phyloP scores from a whole-genome alignment of 106 monocot species.

The Allium fistulosum region DNA sequence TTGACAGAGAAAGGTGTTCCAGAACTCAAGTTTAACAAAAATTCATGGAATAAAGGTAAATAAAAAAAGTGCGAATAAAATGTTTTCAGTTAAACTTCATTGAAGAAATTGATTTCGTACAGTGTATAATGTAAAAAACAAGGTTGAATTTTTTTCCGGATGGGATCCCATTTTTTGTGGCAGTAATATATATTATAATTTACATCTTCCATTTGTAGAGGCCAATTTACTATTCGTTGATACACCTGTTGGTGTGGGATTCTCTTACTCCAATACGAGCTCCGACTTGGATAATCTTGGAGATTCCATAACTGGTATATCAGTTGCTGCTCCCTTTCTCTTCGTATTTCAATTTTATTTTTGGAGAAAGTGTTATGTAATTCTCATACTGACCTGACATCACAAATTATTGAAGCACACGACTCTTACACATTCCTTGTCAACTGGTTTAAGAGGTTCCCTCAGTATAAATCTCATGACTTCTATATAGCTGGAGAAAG shows the following conservation, averaged over 20 bases:
- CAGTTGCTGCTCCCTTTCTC: neutral
- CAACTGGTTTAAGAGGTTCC: slow-evolving; percentile 76
- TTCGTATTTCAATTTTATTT: neutral
- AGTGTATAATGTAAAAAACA: too few relatives aligned
- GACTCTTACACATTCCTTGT: slow-evolving; percentile 55
- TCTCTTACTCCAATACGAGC: slow-evolving; percentile 72
- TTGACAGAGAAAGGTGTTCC: slow-evolving; percentile 26
- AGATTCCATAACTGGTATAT: slow-evolving; percentile 30
- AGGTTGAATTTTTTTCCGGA: too few relatives aligned
- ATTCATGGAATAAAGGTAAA: slow-evolving; percentile 41
- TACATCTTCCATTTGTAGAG: slow-evolving; percentile 19
- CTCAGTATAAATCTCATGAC: slow-evolving; percentile 50
- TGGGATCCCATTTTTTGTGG: neutral
- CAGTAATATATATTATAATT: too few relatives aligned
- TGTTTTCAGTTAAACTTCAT: too few relatives aligned
- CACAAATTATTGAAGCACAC: slow-evolving; percentile 21
- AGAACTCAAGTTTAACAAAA: slow-evolving; percentile 25
- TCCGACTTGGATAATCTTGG: slow-evolving; percentile 35
- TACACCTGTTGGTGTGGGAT: slow-evolving; percentile 74
- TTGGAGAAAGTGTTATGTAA: neutral
- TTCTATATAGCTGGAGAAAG: slow-evolving; percentile 77
- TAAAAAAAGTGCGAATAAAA: neutral
- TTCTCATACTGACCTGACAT: neutral
- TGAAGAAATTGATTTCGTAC: too few relatives aligned
- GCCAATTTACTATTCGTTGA: slow-evolving; percentile 61